Percentiles rank a stretch among this genome's conserved stretches.
phyloP scores from a whole-genome alignment of 805 yeast genomes.

The Nakazawaea ishiwadae region DNA sequence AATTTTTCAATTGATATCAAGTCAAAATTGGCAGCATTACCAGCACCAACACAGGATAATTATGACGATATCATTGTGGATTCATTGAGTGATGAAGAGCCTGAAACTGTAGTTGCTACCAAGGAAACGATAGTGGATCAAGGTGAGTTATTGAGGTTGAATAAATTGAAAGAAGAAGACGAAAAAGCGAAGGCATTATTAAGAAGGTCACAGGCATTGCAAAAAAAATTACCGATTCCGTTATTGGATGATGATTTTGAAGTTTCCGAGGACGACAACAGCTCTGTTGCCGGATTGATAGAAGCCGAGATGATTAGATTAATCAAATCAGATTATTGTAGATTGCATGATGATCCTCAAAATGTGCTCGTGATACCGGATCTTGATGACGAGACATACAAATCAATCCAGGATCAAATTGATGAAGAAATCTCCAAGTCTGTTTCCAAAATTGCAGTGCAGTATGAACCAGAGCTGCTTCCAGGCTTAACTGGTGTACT shows the following conservation, averaged over 20 bases:
- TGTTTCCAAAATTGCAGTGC: no score
- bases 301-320: conserved; percentile 29
- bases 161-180: conserved; percentile 13
- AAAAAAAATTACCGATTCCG: conserved; percentile 34
- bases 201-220: conserved; percentile 43
- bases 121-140: conserved; percentile 20
- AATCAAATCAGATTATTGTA: conserved; percentile 38
- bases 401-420: not conserved
- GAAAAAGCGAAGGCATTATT: conserved; percentile 17
- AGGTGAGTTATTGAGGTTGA: conserved; percentile 22
- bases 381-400: conserved; percentile 24
- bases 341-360: conserved; percentile 20
- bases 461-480: no score
- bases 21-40: conserved; percentile 27
- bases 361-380: conserved; percentile 22
- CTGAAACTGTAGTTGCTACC: not conserved
- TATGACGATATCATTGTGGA: conserved; percentile 7
- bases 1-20: conserved; percentile 1
- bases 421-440: not conserved
- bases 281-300: no score
- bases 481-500: conserved; percentile 7
- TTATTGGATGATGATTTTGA: not conserved
- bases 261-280: not conserved
- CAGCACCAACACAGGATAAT: conserved; percentile 28
- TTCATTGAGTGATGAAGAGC: conserved; percentile 14